Base-by-base conservation (phyloP, 2,329 filamentous ascomycete genomes). In the Colletotrichum sp. region DNA sequence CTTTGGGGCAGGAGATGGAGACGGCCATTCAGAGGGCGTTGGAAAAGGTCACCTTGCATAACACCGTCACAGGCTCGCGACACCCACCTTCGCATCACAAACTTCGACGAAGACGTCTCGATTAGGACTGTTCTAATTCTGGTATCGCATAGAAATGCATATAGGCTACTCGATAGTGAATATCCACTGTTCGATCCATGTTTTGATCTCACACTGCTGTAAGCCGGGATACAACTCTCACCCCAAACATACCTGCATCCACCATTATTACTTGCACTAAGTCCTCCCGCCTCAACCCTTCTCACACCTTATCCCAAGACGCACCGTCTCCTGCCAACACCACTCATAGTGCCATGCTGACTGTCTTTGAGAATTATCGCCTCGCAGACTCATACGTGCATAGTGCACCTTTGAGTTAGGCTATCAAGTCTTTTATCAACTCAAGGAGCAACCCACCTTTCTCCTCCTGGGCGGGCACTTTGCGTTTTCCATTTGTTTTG, bases 121-220 rank as follows among this genome's bases (percentile, higher is more conserved):
- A 44, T 44, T 6, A 44, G 16, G 16, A 8, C 0, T 18, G 16
- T 18, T 10, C 36, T 44, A 5, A 44, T 8, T 18, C 36, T 44
- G 8, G 8, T 3, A 44, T 44, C 16, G 16, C 36, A 18, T 18
- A 18, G 0, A 39, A 2, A 18, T 16, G 7, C 36, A 39, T 44
- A 3, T 1, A 44, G 16, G 1, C 36, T 44, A 44, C 36, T 44
- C 36, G 36, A 0, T 44, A 44, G 6, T 44, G 0, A 44, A 44
- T 0, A 6, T 18, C 15, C 0, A 9, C 36, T 44, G 3, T 44
- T 18, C 36, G 16, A 18, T 44, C 0, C 0, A 44, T 44, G 36
- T 18, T 10, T 1, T 44, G 36, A 44, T 44, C 36, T 44, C 36
- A 18, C 16, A 10, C 36, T 0, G 36, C 0, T 3, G 36, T 44